Conservation (phyloP, 2,329 filamentous ascomycete genomes). For the Thyridium curvatum region DNA sequence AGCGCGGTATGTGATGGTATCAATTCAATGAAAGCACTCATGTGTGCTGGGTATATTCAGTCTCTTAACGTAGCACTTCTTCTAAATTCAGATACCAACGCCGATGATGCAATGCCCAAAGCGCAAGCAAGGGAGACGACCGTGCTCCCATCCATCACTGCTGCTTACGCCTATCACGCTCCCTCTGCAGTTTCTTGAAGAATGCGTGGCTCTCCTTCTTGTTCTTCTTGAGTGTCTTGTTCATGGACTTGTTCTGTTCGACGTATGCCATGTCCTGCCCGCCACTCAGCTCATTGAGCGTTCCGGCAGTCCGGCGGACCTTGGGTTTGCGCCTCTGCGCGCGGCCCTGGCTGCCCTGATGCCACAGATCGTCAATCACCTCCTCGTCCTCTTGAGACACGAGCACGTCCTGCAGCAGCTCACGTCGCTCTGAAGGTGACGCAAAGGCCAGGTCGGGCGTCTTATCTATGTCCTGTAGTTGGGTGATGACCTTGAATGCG, state of each 20-base stretch:
- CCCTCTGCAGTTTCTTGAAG: constrained; percentile 60
- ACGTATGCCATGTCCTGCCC: constrained; percentile 97
- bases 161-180: constrained; percentile 41
- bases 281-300: constrained; percentile 77
- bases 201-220: constrained; percentile 52
- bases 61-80: no score
- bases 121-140: no score
- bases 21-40: no score
- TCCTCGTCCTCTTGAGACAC: constrained; percentile 61
- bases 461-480: constrained; percentile 83
- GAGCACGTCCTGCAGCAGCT: constrained; percentile 82
- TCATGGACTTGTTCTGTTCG: constrained; percentile 70
- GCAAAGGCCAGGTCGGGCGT: constrained; percentile 75
- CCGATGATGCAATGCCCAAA: no score
- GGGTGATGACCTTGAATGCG: constrained; percentile 97
- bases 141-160: no score
- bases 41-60: no score
- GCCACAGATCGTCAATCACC: constrained; percentile 31
- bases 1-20: no score
- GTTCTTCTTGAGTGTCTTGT: constrained; percentile 57
- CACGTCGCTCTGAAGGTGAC: constrained; percentile 72
- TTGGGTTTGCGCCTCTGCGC: constrained; percentile 27
- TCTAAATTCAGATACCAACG: no score
- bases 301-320: constrained; percentile 75
- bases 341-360: constrained; percentile 10